These are phyloP conservation scores for Sinapis alba DNA, from an alignment of 441 rosid species.

Conservation along the genomic window DNA sequence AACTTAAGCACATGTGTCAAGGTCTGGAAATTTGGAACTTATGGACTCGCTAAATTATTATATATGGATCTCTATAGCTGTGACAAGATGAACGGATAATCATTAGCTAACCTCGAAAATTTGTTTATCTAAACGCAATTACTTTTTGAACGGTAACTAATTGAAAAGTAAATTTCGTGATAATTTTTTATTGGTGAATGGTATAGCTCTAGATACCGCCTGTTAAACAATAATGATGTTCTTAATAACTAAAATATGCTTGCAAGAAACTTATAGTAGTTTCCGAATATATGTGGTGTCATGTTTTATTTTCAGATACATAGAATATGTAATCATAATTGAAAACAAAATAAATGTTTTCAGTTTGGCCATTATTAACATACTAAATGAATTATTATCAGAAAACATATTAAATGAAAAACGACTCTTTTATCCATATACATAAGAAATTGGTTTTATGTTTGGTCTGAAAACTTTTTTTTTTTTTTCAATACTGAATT, in stretches of 20 bases:
- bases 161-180: neutral
- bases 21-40: slow-evolving; percentile 17
- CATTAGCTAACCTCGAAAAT: neutral
- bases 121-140: neutral
- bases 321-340: neutral
- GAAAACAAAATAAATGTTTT: neutral
- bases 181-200: neutral
- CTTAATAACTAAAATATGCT: neutral
- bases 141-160: neutral
- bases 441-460: neutral
- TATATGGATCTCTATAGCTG: neutral
- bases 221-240: neutral
- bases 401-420: neutral
- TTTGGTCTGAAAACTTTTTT: neutral
- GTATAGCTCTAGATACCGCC: too few species aligned
- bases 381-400: neutral
- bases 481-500: neutral
- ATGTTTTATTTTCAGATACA: neutral
- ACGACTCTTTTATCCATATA: neutral
- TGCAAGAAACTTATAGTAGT: neutral
- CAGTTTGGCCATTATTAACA: neutral
- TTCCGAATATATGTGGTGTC: neutral
- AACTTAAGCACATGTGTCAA: slow-evolving; percentile 22
- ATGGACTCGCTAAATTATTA: neutral
- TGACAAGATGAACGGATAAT: neutral